Conservation (phyloP, 2,329 filamentous ascomycete genomes). For the Esteya vermicola region DNA sequence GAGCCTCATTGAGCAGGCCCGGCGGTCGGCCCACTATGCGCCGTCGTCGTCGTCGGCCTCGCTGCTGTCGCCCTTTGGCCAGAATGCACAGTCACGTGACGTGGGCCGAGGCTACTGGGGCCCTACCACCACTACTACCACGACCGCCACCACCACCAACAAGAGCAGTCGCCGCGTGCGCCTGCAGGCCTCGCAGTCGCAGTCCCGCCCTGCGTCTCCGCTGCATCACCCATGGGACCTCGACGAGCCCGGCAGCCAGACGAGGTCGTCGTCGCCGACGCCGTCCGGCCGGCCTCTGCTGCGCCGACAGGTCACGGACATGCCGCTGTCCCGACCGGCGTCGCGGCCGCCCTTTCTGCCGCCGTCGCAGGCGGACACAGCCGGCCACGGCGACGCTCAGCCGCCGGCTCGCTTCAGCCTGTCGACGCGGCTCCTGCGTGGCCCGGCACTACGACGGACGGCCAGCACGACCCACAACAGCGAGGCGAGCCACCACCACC, state of each 20-base stretch:
- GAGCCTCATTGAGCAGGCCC: conserved; percentile 9
- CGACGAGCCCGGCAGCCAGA: no score
- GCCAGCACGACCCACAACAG: not conserved
- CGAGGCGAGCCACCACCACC: no score
- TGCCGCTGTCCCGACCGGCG: no score
- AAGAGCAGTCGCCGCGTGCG: no score
- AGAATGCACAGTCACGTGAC: conserved; percentile 4
- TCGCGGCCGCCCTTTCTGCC: no score
- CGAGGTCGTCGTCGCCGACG: no score
- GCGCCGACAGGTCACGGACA: no score
- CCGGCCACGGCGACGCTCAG: no score
- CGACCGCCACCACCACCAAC: conserved; percentile 1
- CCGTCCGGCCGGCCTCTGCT: conserved; percentile 1
- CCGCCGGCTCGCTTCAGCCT: conserved; percentile 31
- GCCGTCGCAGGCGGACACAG: no score
- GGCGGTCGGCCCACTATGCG: conserved; percentile 10
- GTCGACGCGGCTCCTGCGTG: conserved; percentile 26
- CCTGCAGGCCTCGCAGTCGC: no score
- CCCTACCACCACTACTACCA: not conserved
- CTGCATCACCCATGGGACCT: no score
- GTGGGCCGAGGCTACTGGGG: conserved; percentile 5
- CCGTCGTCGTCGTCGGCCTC: conserved; percentile 6
- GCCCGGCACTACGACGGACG: conserved; percentile 5
- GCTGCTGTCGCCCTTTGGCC: conserved; percentile 5
- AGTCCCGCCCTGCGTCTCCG: no score